Percentiles rank a stretch among this genome's conserved stretches.
Conservation (phyloP, 2,329 filamentous ascomycete genomes). For the Chalara sp. region DNA sequence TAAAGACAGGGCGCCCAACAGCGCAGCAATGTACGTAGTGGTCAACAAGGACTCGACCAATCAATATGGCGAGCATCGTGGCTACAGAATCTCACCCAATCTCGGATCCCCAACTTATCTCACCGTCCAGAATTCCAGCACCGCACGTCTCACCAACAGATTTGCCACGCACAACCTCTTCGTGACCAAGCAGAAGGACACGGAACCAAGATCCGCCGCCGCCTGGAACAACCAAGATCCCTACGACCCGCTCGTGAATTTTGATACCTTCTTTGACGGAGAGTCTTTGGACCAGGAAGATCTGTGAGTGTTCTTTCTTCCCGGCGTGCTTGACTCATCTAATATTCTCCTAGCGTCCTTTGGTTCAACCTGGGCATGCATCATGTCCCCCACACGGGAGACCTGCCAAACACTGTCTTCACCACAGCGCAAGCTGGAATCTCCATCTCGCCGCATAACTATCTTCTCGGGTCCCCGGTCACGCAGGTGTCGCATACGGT, state of each 20-base stretch:
- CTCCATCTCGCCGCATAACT: slow-evolving; percentile 4
- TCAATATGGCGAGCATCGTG: slow-evolving; percentile 42
- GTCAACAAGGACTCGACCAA: slow-evolving; percentile 44
- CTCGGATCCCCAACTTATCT: slow-evolving; percentile 32
- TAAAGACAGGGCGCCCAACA: slow-evolving; percentile 31
- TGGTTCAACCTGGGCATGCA: slow-evolving; percentile 52
- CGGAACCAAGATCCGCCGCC: slow-evolving; percentile 39
- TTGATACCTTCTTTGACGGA: slow-evolving; percentile 39
- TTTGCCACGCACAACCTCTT: slow-evolving; percentile 46
- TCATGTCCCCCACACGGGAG: slow-evolving; percentile 45
- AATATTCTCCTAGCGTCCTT: slow-evolving; percentile 27
- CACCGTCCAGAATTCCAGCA: slow-evolving; percentile 41
- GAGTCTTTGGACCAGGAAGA: slow-evolving; percentile 36
- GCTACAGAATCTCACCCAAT: slow-evolving; percentile 40
- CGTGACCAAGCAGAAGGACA: slow-evolving; percentile 44
- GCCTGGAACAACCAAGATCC: slow-evolving; percentile 38
- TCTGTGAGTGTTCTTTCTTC: neutral
- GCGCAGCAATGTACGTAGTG: slow-evolving; percentile 38
- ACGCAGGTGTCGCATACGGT: neutral
- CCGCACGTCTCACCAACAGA: slow-evolving; percentile 37
- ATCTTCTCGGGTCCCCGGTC: neutral
- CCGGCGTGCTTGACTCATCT: too few relatives aligned
- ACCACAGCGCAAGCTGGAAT: slow-evolving; percentile 3
- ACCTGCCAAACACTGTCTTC: slow-evolving; percentile 41
- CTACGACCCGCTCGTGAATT: slow-evolving; percentile 41